phyloP scores from a whole-genome alignment of 140 eudicot species.

The Bidens hawaiensis region DNA sequence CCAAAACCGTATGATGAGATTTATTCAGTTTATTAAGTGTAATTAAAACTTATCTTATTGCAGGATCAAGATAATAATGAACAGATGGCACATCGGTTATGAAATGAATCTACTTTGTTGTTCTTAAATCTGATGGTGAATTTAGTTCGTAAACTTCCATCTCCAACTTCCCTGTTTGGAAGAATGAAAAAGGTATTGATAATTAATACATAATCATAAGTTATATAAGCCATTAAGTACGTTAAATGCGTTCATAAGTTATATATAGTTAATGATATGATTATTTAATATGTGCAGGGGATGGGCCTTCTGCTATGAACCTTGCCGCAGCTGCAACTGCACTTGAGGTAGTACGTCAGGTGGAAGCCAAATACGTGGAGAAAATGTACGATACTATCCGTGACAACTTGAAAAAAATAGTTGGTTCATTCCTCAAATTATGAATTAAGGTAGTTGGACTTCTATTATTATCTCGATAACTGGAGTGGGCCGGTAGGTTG shows the following conservation, averaged over 20 bases:
- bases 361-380: constrained; percentile 57
- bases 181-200: constrained; percentile 71
- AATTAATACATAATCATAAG: too few relatives aligned
- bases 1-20: not conserved
- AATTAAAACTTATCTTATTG: constrained; percentile 16
- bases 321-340: constrained; percentile 68
- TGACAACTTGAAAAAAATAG: too few relatives aligned
- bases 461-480: too few relatives aligned
- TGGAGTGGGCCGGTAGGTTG: too few relatives aligned
- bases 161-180: constrained; percentile 70
- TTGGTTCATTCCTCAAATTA: too few relatives aligned
- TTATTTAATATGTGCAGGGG: constrained; percentile 29
- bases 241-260: too few relatives aligned
- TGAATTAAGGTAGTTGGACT: too few relatives aligned
- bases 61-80: constrained; percentile 71
- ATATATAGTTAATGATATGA: too few relatives aligned
- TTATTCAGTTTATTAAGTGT: not conserved
- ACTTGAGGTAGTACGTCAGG: constrained; percentile 61
- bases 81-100: constrained; percentile 81
- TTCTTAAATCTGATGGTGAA: constrained; percentile 57
- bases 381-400: too few relatives aligned
- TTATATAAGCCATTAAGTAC: too few relatives aligned
- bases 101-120: constrained; percentile 68
- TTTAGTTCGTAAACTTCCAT: constrained; percentile 54
- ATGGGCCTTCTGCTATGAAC: too few relatives aligned